phyloP scores from a whole-genome alignment of 192 early-diverging fungal species.

The Coemansia sp. region DNA sequence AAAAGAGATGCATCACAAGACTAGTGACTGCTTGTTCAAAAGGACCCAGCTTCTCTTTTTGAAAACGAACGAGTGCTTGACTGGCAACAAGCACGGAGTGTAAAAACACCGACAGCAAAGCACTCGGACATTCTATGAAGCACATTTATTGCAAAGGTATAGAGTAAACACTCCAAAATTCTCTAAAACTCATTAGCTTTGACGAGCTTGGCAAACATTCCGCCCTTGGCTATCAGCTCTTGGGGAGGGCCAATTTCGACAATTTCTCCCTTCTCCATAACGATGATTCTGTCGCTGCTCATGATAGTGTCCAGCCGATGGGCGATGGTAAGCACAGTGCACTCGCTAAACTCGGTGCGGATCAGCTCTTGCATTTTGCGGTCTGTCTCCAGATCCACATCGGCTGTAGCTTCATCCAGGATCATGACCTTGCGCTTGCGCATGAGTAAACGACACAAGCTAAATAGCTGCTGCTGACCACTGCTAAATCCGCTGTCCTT shows the following conservation, averaged over 20 bases:
- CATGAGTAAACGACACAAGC: slow-evolving; percentile 60
- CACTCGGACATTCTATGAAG: too few relatives aligned
- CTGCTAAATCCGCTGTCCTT: slow-evolving; percentile 42
- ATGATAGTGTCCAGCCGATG: slow-evolving; percentile 70
- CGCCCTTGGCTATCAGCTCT: slow-evolving; percentile 26
- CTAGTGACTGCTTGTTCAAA: too few relatives aligned
- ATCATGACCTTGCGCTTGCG: slow-evolving; percentile 55
- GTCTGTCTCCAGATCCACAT: slow-evolving; percentile 50
- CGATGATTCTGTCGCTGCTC: slow-evolving; percentile 61
- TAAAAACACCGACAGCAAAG: too few relatives aligned
- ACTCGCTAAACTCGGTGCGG: slow-evolving; percentile 51
- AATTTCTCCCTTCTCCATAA: slow-evolving; percentile 36
- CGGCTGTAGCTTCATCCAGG: slow-evolving; percentile 69
- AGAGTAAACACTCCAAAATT: not conserved
- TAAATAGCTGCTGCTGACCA: slow-evolving; percentile 65
- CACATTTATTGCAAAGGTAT: not conserved
- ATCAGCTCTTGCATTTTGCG: slow-evolving; percentile 30
- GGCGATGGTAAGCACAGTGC: slow-evolving; percentile 61
- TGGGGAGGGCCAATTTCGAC: slow-evolving; percentile 1
- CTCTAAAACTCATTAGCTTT: not conserved
- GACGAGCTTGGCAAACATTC: slow-evolving; percentile 8
- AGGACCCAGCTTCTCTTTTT: too few relatives aligned
- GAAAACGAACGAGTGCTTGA: too few relatives aligned
- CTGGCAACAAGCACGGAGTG: too few relatives aligned
- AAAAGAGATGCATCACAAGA: too few relatives aligned